Evolutionary conservation across 2,329 filamentous ascomycete genomes (phyloP).

Genomic region (Curvularia lunata): DNA sequence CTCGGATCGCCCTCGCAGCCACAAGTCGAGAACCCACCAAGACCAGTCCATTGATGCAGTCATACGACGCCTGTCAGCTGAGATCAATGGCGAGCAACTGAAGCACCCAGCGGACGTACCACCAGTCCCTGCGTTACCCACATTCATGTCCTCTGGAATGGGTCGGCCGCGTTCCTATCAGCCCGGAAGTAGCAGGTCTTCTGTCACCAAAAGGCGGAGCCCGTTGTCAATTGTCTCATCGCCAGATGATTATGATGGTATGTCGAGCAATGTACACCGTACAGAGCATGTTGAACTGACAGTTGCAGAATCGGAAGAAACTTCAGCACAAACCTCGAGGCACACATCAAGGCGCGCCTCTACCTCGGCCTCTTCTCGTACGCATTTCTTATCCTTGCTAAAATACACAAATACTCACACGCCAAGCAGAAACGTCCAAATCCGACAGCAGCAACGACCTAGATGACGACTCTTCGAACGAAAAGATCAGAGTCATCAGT

Average conservation of each 20-base stretch:
- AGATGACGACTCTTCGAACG: conserved; percentile 6
- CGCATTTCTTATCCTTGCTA: not conserved
- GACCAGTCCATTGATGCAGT: conserved; percentile 30
- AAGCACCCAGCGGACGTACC: not conserved
- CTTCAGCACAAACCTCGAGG: conserved; percentile 6
- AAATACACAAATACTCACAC: not conserved
- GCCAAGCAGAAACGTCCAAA: conserved; percentile 8
- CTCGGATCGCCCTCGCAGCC: conserved; percentile 7
- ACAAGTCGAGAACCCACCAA: conserved; percentile 8
- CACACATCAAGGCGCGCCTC: conserved; percentile 16
- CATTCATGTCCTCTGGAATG: conserved; percentile 5
- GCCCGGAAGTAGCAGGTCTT: conserved; percentile 20
- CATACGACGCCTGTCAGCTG: conserved; percentile 29
- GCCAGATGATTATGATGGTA: conserved; percentile 16
- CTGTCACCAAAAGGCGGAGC: conserved; percentile 20
- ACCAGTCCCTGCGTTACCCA: conserved; percentile 9
- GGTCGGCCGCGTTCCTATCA: conserved; percentile 14
- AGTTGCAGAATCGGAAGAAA: conserved; percentile 12
- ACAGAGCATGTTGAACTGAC: not conserved
- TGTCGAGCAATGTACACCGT: not conserved
- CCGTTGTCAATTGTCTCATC: conserved; percentile 25
- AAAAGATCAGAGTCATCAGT: conserved; percentile 10
- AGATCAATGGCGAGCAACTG: conserved; percentile 1
- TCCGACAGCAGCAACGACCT: conserved; percentile 6
- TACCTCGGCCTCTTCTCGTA: conserved; percentile 19